Conservation (phyloP, 2,329 filamentous ascomycete species). For the Albophoma yamanashiensis region DNA sequence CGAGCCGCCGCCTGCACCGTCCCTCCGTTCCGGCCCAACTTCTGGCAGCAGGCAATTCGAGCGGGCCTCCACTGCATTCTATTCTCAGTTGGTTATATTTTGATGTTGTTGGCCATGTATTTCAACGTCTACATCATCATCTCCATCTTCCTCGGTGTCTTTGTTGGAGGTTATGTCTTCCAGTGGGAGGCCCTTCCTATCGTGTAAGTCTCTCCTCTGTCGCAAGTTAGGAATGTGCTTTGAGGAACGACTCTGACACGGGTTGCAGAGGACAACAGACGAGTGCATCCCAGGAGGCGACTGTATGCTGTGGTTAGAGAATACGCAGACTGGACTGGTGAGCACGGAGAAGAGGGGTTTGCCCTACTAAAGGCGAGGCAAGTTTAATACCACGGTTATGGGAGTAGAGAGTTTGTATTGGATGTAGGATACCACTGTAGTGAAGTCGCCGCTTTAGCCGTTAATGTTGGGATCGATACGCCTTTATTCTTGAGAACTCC, state of each 20-base stretch:
- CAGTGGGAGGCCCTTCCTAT: conserved; percentile 50
- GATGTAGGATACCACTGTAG: not conserved
- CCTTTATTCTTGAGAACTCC: not conserved
- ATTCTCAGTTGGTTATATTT: conserved; percentile 66
- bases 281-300: conserved; percentile 25
- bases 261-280: conserved; percentile 13
- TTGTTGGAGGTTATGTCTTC: conserved; percentile 62
- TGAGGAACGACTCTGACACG: not conserved
- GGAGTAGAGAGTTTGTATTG: not conserved
- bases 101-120: conserved; percentile 62
- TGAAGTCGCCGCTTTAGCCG: not conserved
- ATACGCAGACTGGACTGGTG: not conserved
- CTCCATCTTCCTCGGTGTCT: conserved; percentile 68
- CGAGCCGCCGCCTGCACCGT: conserved; percentile 7
- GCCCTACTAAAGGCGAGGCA: too few relatives aligned
- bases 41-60: conserved; percentile 55
- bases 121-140: conserved; percentile 69
- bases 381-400: not conserved
- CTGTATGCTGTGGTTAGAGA: conserved; percentile 30
- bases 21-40: conserved; percentile 41
- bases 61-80: conserved; percentile 59
- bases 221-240: too few relatives aligned
- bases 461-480: not conserved
- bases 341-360: not conserved
- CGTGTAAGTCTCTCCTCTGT: conserved; percentile 11